A percentile compares a stretch with the other conserved stretches of the same genome.
Evolutionary conservation across 352 stramenopile genomes (phyloP).

Genomic region (Blastocystis hominis): DNA sequence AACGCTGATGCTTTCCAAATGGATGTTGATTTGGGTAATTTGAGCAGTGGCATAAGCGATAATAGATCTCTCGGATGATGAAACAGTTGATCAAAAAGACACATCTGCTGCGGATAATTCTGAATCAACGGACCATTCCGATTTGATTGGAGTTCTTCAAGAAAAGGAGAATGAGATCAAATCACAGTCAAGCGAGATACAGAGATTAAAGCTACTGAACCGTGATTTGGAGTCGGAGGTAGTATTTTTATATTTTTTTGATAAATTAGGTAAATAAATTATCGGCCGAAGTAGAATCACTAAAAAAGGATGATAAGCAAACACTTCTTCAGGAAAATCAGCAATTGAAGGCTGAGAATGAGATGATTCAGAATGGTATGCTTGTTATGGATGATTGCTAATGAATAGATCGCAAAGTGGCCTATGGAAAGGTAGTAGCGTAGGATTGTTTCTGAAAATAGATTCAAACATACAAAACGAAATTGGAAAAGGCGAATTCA

Average conservation of each 20-base stretch:
- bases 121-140: background rate
- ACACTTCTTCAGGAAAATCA: background rate
- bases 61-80: conserved; percentile 9
- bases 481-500: conserved; percentile 16
- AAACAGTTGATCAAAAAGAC: background rate
- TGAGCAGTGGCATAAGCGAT: background rate
- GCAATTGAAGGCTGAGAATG: background rate
- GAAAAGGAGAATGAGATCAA: background rate
- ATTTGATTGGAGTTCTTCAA: background rate
- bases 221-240: conserved; percentile 15
- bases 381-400: background rate
- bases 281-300: background rate
- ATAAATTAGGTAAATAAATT: background rate
- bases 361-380: background rate
- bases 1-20: conserved; percentile 28
- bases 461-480: conserved; percentile 50
- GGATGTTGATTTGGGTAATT: conserved; percentile 40
- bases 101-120: background rate
- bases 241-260: background rate
- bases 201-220: background rate
- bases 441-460: background rate
- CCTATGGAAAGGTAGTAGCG: background rate
- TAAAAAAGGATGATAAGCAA: conserved; percentile 5
- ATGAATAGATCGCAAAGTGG: conserved; percentile 20
- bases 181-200: background rate